A percentile compares a stretch with the other conserved stretches of the same genome.
These are phyloP conservation scores for Mycena metata DNA, from an alignment of 768 basidiomycete species.

Conservation along the genomic window DNA sequence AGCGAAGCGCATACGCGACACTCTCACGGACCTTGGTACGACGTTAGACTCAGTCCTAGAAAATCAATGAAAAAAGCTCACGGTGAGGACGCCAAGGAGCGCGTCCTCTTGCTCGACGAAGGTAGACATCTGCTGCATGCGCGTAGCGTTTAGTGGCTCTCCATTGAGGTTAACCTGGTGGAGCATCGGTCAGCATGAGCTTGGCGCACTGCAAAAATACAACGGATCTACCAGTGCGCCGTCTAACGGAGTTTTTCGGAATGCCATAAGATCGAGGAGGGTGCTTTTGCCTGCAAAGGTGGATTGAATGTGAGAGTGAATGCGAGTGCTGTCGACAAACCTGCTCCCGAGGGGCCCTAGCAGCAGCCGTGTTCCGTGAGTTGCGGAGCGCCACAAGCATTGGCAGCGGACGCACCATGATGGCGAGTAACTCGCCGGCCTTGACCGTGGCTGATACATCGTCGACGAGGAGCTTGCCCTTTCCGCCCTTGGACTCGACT, in stretches of 20 bases:
- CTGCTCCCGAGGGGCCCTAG: constrained; percentile 62
- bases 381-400: constrained; percentile 1
- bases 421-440: constrained; percentile 58
- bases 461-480: constrained; percentile 51
- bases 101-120: constrained; percentile 76
- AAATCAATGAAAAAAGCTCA: no score
- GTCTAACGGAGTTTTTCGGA: constrained; percentile 48
- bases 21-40: constrained; percentile 71
- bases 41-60: no score
- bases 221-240: constrained; percentile 48
- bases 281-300: constrained; percentile 56
- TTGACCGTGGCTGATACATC: constrained; percentile 55
- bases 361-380: constrained; percentile 6
- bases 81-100: constrained; percentile 69
- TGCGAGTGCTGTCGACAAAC: constrained; percentile 39
- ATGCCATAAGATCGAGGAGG: constrained; percentile 60
- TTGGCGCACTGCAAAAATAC: no score
- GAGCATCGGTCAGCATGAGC: no score
- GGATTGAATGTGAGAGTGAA: neutral
- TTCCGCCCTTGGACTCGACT: constrained; percentile 42
- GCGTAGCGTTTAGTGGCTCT: constrained; percentile 39
- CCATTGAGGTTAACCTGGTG: constrained; percentile 52
- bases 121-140: constrained; percentile 57
- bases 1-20: constrained; percentile 62
- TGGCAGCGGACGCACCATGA: constrained; percentile 51